phyloP scores from a whole-genome alignment of 2,329 filamentous ascomycete genomes.

The Capronia americana region DNA sequence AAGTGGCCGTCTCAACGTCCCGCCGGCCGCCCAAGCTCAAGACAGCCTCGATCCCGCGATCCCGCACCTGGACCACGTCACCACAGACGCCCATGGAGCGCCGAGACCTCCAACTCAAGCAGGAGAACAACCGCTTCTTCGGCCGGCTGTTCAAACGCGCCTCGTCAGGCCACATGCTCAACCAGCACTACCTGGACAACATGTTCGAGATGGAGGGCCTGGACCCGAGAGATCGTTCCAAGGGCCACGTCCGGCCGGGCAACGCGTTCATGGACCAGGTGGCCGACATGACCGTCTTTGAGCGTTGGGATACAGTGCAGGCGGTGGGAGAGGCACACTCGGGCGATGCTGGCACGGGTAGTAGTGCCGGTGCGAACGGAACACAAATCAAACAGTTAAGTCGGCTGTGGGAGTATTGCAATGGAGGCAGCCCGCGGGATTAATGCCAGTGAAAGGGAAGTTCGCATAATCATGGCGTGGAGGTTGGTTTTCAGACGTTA shows the following conservation, averaged over 20 bases:
- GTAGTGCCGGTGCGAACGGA: neutral
- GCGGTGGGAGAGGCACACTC: constrained; percentile 3
- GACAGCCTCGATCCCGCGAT: neutral
- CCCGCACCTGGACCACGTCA: constrained; percentile 2
- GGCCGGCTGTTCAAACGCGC: constrained; percentile 56
- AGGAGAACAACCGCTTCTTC: constrained; percentile 54
- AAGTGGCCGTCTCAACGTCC: neutral
- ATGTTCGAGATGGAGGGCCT: constrained; percentile 49
- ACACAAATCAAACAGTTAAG: constrained; percentile 47
- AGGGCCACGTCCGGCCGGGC: constrained; percentile 40
- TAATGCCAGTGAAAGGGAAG: neutral
- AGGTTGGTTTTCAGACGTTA: neutral
- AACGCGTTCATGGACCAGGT: constrained; percentile 48
- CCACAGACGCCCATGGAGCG: constrained; percentile 25
- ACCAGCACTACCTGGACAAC: constrained; percentile 53
- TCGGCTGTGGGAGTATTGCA: constrained; percentile 50
- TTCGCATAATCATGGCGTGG: too few relatives aligned
- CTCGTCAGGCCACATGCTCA: constrained; percentile 51
- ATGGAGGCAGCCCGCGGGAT: constrained; percentile 43
- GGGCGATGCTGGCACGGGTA: constrained; percentile 1
- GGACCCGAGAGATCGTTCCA: constrained; percentile 24
- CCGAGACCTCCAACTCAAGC: neutral
- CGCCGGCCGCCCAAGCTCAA: neutral
- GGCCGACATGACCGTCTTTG: constrained; percentile 35
- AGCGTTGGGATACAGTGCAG: constrained; percentile 34